Evolutionary conservation across 2,329 filamentous ascomycete species (phyloP), one percentile per base, ranked within the genome.

Genomic region (Claviceps digitariae): DNA sequence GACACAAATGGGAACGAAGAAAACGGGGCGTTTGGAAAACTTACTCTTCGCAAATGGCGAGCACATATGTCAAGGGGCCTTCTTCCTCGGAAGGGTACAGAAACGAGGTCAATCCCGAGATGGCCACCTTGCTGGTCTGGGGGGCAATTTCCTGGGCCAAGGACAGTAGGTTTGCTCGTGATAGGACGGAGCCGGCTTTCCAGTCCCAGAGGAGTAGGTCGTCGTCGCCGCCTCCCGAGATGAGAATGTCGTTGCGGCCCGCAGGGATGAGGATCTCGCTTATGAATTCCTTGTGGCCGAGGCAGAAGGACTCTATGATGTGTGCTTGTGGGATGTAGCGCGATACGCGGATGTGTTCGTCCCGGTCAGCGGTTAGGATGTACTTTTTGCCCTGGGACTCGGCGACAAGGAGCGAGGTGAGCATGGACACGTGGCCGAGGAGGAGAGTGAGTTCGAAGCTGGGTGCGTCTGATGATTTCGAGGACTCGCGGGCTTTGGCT

Each of bases 371-470:
- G 0, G 79, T 80, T 59, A 82, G 58, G 63, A 82, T 77, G 59
- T 79, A 80, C 17, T 66, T 67, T 29, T 66, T 65, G 25, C 60
- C 66, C 55, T 59, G 70, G 57, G 58, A 74, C 64, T 63, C 71
- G 6, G 74, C 76, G 44, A 81, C 73, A 2, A 74, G 68, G 51
- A 96, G 66, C 62, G 88, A 84, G 1, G 90, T 96, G 50, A 98
- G 79, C 81, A 97, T 87, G 1, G 91, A 96, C 15, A 98, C 93
- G 69, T 98, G 93, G 13, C 93, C 93, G 0, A 98, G 80, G 8
- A 96, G 74, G 1, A 95, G 74, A 40, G 83, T 79, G 60, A 89
- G 81, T 60, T 89, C 84, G 64, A 95, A 95, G 27, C 73, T 61
- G 13, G 74, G 68, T 40, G 20, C 12, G 20, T 64, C 66, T 29